Percentiles rank a stretch among this genome's conserved stretches.
These are phyloP conservation scores for Alisma plantagoaquatica DNA, from an alignment of 106 monocot species.

Conservation along the genomic window DNA sequence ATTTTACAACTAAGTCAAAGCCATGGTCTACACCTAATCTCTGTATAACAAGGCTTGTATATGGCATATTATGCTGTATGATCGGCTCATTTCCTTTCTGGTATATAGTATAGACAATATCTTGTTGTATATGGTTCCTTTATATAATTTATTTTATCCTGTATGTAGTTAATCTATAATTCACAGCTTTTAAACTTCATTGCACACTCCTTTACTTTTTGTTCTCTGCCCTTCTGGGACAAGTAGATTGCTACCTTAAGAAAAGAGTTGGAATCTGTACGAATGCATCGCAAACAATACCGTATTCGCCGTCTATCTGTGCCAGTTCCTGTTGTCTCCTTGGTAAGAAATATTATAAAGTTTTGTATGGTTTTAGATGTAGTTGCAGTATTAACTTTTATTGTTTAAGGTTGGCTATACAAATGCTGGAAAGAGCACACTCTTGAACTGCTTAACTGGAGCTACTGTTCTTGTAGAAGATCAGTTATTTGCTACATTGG, in stretches of 20 bases:
- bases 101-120: too few relatives aligned
- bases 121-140: too few relatives aligned
- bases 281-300: conserved; percentile 84
- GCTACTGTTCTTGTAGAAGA: conserved; percentile 91
- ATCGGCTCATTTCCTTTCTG: too few relatives aligned
- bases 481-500: conserved; percentile 88
- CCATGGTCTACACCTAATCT: too few relatives aligned
- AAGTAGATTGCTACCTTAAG: conserved; percentile 65
- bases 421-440: conserved; percentile 98
- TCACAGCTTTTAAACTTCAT: too few relatives aligned
- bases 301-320: conserved; percentile 84
- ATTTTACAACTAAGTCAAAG: too few relatives aligned
- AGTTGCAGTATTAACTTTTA: conserved; percentile 1
- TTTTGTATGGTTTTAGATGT: not conserved
- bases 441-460: conserved; percentile 86
- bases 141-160: too few relatives aligned
- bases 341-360: conserved; percentile 32
- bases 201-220: too few relatives aligned
- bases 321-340: conserved; percentile 93
- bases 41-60: too few relatives aligned
- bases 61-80: too few relatives aligned
- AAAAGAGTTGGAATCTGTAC: conserved; percentile 92
- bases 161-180: too few relatives aligned
- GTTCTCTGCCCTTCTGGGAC: not conserved
- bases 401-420: conserved; percentile 83